Evolutionary conservation across 2,329 filamentous ascomycete genomes (phyloP).

Genomic region (Fusarium bulbicola): DNA sequence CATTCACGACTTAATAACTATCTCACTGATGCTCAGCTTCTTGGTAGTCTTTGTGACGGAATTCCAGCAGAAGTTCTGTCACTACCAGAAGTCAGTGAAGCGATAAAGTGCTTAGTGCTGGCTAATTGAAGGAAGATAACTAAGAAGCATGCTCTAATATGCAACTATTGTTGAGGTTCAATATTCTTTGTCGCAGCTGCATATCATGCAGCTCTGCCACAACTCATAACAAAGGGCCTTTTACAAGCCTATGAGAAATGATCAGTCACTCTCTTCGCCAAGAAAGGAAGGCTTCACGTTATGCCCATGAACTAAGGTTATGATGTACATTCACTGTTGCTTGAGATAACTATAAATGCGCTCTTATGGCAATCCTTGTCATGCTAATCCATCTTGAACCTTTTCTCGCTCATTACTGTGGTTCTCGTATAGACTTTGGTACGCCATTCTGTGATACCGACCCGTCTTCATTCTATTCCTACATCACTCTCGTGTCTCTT

Average conservation of each 20-base stretch:
- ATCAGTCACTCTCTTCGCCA: neutral
- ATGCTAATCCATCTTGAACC: too few relatives aligned
- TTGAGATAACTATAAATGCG: too few relatives aligned
- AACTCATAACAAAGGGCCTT: neutral
- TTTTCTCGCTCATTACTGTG: too few relatives aligned
- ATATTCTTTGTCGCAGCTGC: neutral
- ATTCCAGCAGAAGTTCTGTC: neutral
- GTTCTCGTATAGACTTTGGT: fast-evolving
- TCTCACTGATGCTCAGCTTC: fast-evolving
- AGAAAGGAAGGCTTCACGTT: too few relatives aligned
- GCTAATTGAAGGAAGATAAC: neutral
- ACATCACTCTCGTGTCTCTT: too few relatives aligned
- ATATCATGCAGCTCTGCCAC: fast-evolving
- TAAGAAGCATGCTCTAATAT: neutral
- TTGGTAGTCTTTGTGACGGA: fast-evolving
- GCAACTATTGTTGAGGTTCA: fast-evolving
- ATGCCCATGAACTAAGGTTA: too few relatives aligned
- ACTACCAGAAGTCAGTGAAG: fast-evolving
- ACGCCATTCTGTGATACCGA: too few relatives aligned
- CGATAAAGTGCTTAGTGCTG: neutral
- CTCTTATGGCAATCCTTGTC: too few relatives aligned
- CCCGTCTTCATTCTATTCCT: too few relatives aligned
- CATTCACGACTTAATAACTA: fast-evolving
- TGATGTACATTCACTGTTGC: too few relatives aligned
- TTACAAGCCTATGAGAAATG: neutral